These are phyloP conservation scores for Zasmidium cellare DNA, from an alignment of 2,329 filamentous ascomycete genomes.

Conservation along the genomic window DNA sequence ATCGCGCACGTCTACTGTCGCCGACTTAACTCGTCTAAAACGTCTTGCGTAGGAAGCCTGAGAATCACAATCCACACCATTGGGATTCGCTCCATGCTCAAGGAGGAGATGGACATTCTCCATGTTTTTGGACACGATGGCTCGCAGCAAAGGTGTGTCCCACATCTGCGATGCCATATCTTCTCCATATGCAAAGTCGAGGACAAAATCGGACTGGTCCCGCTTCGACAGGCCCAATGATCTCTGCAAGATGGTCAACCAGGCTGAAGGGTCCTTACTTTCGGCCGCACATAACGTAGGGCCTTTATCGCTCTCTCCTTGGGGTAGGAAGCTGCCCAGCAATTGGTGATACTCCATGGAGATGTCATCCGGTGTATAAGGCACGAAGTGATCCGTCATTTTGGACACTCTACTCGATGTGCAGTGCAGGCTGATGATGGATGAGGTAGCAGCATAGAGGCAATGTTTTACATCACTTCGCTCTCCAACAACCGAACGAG, in stretches of 20 bases:
- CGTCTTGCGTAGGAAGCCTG: neutral
- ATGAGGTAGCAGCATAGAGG: too few species aligned
- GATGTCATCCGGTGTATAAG: too few species aligned
- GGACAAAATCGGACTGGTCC: neutral
- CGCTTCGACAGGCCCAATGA: neutral
- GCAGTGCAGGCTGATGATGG: too few species aligned
- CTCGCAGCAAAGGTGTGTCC: constrained; percentile 5
- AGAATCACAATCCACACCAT: constrained; percentile 1
- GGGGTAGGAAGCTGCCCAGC: neutral
- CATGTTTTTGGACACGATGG: neutral
- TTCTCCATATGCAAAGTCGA: neutral
- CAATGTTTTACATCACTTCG: too few species aligned
- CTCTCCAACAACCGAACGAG: too few species aligned
- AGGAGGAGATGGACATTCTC: constrained; percentile 5
- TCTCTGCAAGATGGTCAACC: neutral
- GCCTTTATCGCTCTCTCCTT: neutral
- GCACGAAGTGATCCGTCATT: too few species aligned
- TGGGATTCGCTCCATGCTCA: neutral
- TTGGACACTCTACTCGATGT: too few species aligned
- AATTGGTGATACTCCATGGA: too few species aligned
- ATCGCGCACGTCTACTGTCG: neutral
- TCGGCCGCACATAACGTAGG: neutral
- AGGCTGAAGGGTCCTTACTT: neutral
- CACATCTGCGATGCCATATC: neutral
- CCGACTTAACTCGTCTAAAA: neutral